Percentiles rank a stretch among this genome's conserved stretches.
Evolutionary conservation across 495 filamentous ascomycete species (phyloP).

Genomic region (Amphirosellinia nigrospora): DNA sequence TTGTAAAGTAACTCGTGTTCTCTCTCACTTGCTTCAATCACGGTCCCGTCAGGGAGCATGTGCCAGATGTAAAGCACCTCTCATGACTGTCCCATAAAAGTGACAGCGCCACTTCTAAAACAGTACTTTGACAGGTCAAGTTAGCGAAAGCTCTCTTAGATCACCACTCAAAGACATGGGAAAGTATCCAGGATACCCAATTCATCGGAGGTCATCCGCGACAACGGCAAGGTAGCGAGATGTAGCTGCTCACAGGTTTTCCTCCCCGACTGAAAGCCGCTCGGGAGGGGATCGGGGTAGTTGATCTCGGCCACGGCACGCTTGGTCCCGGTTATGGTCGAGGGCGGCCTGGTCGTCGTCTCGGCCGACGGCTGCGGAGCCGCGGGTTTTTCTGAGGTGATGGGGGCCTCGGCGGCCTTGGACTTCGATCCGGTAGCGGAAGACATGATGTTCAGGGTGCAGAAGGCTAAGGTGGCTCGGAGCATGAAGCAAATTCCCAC

Average conservation of each 20-base stretch:
- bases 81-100: neutral
- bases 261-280: slow-evolving; percentile 39
- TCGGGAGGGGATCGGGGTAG: slow-evolving; percentile 36
- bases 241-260: slow-evolving; percentile 27
- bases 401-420: neutral
- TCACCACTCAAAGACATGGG: neutral
- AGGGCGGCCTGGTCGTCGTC: neutral
- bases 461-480: neutral
- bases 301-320: slow-evolving; percentile 25
- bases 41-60: neutral
- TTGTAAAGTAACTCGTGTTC: neutral
- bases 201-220: neutral
- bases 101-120: neutral
- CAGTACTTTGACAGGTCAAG: slow-evolving; percentile 6
- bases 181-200: neutral
- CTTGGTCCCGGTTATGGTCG: slow-evolving; percentile 16
- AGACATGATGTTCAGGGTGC: slow-evolving; percentile 21
- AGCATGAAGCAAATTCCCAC: neutral
- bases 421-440: slow-evolving; percentile 13
- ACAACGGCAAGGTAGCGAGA: neutral
- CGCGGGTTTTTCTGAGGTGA: slow-evolving; percentile 17
- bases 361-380: neutral
- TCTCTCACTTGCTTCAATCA: neutral
- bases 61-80: neutral
- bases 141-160: neutral